Evolutionary conservation across 2,329 filamentous ascomycete species (phyloP), one percentile per base, ranked within the genome.

Genomic region (Stachybotrys elegans): DNA sequence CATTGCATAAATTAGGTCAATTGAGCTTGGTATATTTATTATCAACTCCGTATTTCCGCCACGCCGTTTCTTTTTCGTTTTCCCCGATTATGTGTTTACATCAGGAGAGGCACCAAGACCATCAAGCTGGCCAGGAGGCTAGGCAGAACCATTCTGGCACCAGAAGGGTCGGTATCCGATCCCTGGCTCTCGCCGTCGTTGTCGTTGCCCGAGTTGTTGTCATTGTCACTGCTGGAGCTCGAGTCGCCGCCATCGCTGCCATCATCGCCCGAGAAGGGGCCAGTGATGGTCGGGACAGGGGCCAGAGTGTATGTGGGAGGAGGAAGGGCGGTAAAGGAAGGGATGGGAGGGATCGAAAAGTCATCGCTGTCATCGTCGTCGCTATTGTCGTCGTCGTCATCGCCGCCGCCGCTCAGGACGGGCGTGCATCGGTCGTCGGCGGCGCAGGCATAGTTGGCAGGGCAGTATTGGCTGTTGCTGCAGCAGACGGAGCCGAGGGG

Each of bases 381-480:
- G 14, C 53, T 50, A 16, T 51, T 46, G 19, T 49, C 40, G 12
- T 44, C 25, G 5, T 22, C 21, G 12, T 48, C 51, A 1, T 46
- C 49, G 12, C 34, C 41, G 3, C 46, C 27, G 23, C 62, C 65
- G 43, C 51, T 54, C n/a, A n/a, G 22, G 54, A 42, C 44, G 43
- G 54, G 51, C 31, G 54, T 54, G 46, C 59, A 62, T 6, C 46
- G 51, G 37, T 31, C 43, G 31, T 42, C 42, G 31, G 31, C 25
- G 12, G 32, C 13, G 22, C 54, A 65, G 11, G 50, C 49, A 43
- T 59, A 46, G 14, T 61, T 60, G 32, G 48, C 29, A 20, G 44
- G 50, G 44, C 65, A 68, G 48, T 66, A 67, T 14, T 17, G 14
- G n/a, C 50, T 48, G 4, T 46, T 44, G 5, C 40, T 25, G 19